A percentile compares a stretch with the other conserved stretches of the same genome.
Evolutionary conservation across 2,329 filamentous ascomycete genomes (phyloP).

Genomic region (Ophiostoma himal-ulmi): DNA sequence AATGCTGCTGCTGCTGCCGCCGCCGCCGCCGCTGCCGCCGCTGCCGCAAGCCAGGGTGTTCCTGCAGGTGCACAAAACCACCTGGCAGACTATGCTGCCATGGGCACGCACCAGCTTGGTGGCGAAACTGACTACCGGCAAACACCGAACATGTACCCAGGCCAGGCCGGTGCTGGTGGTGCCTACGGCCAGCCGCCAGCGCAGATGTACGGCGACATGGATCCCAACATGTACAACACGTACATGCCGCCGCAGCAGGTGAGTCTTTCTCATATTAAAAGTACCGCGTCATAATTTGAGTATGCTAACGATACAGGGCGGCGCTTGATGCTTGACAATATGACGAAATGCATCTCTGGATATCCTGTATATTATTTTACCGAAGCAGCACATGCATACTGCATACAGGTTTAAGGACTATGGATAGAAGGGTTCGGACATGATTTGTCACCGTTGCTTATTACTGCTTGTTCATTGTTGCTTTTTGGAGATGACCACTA

Average conservation of each 20-base stretch:
- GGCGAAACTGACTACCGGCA: slow-evolving; percentile 74
- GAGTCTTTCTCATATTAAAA: slow-evolving; percentile 33
- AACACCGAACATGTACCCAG: slow-evolving; percentile 75
- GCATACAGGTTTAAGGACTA: background rate
- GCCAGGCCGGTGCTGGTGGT: slow-evolving; percentile 61
- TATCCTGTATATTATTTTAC: slow-evolving; percentile 7
- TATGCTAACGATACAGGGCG: background rate
- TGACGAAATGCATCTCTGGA: background rate
- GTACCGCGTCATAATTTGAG: background rate
- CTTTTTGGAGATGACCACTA: background rate
- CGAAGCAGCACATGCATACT: background rate
- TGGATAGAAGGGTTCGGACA: background rate
- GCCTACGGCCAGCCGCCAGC: slow-evolving; percentile 73
- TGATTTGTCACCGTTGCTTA: background rate
- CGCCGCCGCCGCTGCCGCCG: slow-evolving; percentile 25
- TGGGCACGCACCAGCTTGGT: slow-evolving; percentile 57
- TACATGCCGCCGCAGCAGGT: slow-evolving; percentile 80
- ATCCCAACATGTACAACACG: slow-evolving; percentile 75
- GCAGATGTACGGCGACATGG: slow-evolving; percentile 74
- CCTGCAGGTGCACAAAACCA: slow-evolving; percentile 48
- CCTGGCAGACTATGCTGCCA: slow-evolving; percentile 52
- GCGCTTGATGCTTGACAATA: background rate
- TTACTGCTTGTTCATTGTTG: background rate
- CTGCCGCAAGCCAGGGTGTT: slow-evolving; percentile 38
- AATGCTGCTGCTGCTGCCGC: slow-evolving; percentile 30